A percentile compares a stretch with the other conserved stretches of the same genome.
These are phyloP conservation scores for Leucocoprinus birnbaumii DNA, from an alignment of 768 basidiomycete species.

Conservation along the genomic window DNA sequence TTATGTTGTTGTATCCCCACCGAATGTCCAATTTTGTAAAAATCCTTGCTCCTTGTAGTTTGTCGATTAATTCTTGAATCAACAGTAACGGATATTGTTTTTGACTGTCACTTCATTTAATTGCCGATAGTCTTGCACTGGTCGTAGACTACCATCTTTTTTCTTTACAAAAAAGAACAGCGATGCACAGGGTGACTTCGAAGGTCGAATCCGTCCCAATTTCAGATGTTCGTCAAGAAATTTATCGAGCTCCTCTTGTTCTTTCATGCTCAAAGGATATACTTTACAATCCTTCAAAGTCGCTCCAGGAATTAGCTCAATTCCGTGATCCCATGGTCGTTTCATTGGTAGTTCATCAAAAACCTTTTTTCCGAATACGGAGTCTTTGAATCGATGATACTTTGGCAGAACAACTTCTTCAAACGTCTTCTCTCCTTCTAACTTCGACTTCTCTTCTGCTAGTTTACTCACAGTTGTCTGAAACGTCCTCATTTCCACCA, in stretches of 20 bases:
- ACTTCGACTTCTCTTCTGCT: no score
- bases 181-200: slow-evolving; percentile 14
- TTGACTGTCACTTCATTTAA: slow-evolving; percentile 30
- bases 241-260: slow-evolving; percentile 7
- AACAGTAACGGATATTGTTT: slow-evolving; percentile 32
- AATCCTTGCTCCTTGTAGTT: slow-evolving; percentile 12
- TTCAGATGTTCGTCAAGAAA: slow-evolving; percentile 23
- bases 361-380: no score
- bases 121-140: slow-evolving; percentile 26
- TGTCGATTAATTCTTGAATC: slow-evolving; percentile 28
- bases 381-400: no score
- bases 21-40: slow-evolving; percentile 11
- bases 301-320: no score
- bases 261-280: background rate
- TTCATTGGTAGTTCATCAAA: no score
- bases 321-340: no score
- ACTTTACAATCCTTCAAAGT: no score
- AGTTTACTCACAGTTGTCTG: no score
- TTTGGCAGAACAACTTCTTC: no score
- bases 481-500: no score
- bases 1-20: slow-evolving; percentile 29
- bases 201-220: slow-evolving; percentile 26
- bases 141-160: slow-evolving; percentile 20
- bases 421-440: no score
- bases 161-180: slow-evolving; percentile 21